Conservation (phyloP, 2,329 filamentous ascomycete species). For the Colletotrichum spaethianum region DNA sequence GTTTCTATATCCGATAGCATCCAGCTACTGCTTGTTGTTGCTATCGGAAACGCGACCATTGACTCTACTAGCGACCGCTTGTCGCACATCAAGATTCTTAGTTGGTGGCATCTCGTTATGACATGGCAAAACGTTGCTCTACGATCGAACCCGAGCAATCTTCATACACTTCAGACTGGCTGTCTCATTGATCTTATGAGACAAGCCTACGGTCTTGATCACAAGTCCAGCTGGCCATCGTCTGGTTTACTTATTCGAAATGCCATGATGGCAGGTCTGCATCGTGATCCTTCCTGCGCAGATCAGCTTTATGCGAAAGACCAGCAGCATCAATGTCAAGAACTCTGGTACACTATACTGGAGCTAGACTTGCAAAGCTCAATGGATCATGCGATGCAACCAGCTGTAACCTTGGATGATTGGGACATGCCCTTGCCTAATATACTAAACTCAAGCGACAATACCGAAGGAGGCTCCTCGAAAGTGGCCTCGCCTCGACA, state of each 20-base stretch:
- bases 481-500: background rate
- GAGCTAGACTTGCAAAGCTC: background rate
- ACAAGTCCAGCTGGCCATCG: background rate
- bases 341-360: conserved; percentile 1
- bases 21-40: conserved; percentile 51
- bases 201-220: background rate
- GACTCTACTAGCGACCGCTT: conserved; percentile 68
- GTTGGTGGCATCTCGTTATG: conserved; percentile 70
- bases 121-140: conserved; percentile 68
- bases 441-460: no score
- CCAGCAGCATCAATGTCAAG: background rate
- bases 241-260: background rate
- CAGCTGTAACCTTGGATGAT: background rate
- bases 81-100: conserved; percentile 65
- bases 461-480: background rate
- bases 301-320: background rate
- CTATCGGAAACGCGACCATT: conserved; percentile 58
- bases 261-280: conserved; percentile 6
- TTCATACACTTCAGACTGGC: background rate
- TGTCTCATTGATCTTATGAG: conserved; percentile 1
- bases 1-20: conserved; percentile 66
- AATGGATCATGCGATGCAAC: background rate
- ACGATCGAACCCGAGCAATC: background rate
- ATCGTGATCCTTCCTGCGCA: background rate
- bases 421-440: background rate